Evolutionary conservation across 257 asterid genomes (phyloP).

Genomic region (Sherardia arvensis): DNA sequence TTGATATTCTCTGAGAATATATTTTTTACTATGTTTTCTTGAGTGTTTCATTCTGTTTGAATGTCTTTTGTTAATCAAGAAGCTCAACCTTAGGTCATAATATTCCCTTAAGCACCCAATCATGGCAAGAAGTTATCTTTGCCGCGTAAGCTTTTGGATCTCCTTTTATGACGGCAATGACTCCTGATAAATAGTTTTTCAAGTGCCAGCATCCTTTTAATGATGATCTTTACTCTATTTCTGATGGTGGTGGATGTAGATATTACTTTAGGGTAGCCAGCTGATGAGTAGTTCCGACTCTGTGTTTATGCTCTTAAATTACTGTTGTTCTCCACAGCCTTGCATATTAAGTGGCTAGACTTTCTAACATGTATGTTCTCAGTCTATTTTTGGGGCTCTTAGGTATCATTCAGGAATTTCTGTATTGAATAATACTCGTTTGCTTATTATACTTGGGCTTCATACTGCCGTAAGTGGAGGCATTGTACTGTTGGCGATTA

Average conservation of each 20-base stretch:
- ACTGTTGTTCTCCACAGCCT: neutral
- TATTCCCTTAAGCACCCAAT: conserved; percentile 1
- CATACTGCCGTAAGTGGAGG: too few species aligned
- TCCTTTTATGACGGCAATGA: neutral
- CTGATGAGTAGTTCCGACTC: neutral
- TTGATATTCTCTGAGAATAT: conserved; percentile 5
- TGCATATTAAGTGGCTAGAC: neutral
- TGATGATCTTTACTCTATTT: neutral
- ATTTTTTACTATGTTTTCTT: conserved; percentile 7
- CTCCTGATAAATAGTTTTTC: neutral
- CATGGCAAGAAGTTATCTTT: neutral
- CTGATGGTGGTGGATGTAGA: neutral
- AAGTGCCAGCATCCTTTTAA: neutral
- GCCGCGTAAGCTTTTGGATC: neutral
- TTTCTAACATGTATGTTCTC: neutral
- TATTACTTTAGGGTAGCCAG: neutral
- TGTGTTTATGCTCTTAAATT: neutral
- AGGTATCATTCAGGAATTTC: neutral
- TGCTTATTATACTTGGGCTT: neutral
- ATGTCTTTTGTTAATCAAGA: neutral
- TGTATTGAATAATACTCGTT: neutral
- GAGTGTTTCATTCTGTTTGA: neutral
- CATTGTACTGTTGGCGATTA: neutral
- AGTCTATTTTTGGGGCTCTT: neutral
- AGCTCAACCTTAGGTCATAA: neutral